These are phyloP conservation scores for Gossypium anomalum DNA, from an alignment of 345 rosid species.

Conservation along the genomic window DNA sequence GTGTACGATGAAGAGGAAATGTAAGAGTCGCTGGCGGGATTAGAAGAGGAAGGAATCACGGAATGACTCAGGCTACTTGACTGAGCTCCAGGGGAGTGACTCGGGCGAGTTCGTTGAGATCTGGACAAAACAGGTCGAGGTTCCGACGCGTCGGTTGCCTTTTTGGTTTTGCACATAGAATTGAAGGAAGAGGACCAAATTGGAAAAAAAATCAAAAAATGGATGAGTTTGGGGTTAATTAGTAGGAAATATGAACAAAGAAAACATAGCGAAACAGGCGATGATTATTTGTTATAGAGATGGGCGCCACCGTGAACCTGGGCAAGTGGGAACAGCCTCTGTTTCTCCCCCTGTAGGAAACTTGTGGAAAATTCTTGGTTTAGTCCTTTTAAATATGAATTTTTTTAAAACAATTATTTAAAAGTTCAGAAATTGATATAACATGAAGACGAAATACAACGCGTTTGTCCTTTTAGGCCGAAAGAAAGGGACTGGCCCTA, in stretches of 20 bases:
- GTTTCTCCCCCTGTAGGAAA: too few species aligned
- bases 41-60: slow-evolving; percentile 18
- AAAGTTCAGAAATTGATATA: too few species aligned
- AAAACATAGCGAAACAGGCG: neutral
- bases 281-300: neutral
- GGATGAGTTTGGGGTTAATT: neutral
- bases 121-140: slow-evolving; percentile 29
- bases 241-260: neutral
- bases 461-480: too few species aligned
- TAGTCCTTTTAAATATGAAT: too few species aligned
- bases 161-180: slow-evolving; percentile 59
- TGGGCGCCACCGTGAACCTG: too few species aligned
- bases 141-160: slow-evolving; percentile 45
- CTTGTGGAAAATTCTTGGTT: too few species aligned
- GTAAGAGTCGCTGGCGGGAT: slow-evolving; percentile 10
- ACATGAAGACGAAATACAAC: too few species aligned
- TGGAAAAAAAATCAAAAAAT: neutral
- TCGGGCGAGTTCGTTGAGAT: slow-evolving; percentile 18
- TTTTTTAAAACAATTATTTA: too few species aligned
- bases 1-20: slow-evolving; percentile 18
- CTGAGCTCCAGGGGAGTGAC: slow-evolving; percentile 12
- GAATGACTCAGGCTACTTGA: slow-evolving; percentile 9
- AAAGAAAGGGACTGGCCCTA: too few species aligned
- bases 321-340: too few species aligned
- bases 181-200: neutral